Evolutionary conservation across 176 grass and related monocot species (phyloP), one percentile per base, ranked within the genome.

Genomic region (Ensete ventricosum): DNA sequence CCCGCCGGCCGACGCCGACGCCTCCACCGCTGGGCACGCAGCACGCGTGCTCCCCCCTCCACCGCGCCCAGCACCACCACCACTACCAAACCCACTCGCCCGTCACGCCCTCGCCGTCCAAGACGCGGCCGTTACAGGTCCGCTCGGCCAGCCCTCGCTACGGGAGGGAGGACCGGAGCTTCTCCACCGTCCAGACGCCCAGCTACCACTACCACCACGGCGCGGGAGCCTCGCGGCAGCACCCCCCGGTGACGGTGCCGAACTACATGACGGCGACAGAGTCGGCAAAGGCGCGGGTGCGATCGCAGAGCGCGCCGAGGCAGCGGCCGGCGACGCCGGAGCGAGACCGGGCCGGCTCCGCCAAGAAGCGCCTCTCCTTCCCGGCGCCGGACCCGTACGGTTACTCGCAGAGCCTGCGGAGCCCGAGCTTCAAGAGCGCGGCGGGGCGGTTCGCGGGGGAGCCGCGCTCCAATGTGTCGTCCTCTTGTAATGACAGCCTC

Each of bases 231-330:
- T 21, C 55, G 54, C 73, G 19, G 16, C 73, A 59, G 29, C 73
- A 76, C 55, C 55, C 27, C 2, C 21, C 29, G 23, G 26, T 73
- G 1, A 55, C 53, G 21, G 70, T 98, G 78, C 94, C 94, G 0
- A 98, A 88, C 77, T 98, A 98, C 88, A 98, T 98, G 94, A 84
- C 85, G 11, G 90, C 94, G 55, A 98, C 94, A 55, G 94, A 93
- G 86, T 98, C 94, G 17, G 90, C 94, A 0, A 98, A 89, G 83
- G 94, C 94, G 24, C 82, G 94, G 0, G 71, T 82, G 9, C 84
- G 94, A 55, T 91, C 90, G 2, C 90, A 91, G 69, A 98, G 94
- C 73, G 94, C 94, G 67, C 90, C 94, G 0, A 65, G 94, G 16
- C 94, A 93, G 76, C 84, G 90, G 0, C 90, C 90, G 0, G 86